Evolutionary conservation across 257 asterid species (phyloP).

Genomic region (Verbascum thapsus): DNA sequence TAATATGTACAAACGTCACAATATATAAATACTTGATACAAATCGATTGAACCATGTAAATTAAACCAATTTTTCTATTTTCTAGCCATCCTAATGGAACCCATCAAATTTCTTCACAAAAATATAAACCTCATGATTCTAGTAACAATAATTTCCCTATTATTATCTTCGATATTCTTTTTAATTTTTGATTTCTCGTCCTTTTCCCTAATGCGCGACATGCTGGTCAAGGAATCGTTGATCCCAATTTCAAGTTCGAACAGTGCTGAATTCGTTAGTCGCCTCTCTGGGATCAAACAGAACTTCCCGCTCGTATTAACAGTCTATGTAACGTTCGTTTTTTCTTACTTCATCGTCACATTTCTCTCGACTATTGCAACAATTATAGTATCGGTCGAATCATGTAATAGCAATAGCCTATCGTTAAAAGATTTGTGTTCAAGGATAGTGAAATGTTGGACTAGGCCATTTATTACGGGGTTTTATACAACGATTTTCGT

Average conservation of each 20-base stretch:
- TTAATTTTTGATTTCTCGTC: constrained; percentile 28
- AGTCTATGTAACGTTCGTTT: constrained; percentile 5
- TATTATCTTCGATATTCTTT: constrained; percentile 30
- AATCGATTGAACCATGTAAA: background rate
- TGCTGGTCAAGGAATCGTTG: constrained; percentile 25
- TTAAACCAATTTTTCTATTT: constrained; percentile 18
- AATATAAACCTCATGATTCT: constrained; percentile 34
- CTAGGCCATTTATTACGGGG: constrained; percentile 29
- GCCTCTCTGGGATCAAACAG: constrained; percentile 1
- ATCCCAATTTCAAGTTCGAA: constrained; percentile 24
- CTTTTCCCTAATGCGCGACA: constrained; percentile 29
- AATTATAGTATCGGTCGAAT: constrained; percentile 23
- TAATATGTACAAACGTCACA: too few species aligned
- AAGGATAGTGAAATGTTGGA: constrained; percentile 20
- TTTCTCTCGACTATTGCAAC: constrained; percentile 8
- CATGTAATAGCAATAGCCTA: constrained; percentile 7
- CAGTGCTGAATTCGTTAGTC: constrained; percentile 17
- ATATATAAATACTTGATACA: background rate
- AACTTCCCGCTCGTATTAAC: constrained; percentile 15
- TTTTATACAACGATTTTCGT: constrained; percentile 37
- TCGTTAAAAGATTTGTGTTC: constrained; percentile 26
- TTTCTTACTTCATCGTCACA: constrained; percentile 18
- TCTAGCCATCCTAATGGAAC: constrained; percentile 31
- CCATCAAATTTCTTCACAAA: constrained; percentile 34
- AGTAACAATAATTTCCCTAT: constrained; percentile 25